Conservation (phyloP, 306 rosid genomes). For the Bauhinia variegata region DNA sequence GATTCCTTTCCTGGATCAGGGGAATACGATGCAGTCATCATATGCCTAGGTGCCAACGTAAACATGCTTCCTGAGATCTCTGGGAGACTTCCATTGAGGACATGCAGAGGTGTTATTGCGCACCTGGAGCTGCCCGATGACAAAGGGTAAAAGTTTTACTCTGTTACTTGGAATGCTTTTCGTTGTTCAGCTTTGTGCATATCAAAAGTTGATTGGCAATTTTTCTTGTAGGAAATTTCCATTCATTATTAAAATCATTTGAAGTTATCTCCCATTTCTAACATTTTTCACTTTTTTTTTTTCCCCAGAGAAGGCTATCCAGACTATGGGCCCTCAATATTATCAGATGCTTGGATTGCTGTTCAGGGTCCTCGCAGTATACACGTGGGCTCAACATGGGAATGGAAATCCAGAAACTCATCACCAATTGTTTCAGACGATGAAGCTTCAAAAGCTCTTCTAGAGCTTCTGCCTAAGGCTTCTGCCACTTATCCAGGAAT, state of each 20-base stretch:
- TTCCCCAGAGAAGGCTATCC: conserved; percentile 68
- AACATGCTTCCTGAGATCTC: conserved; percentile 80
- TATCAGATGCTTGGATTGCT: conserved; percentile 91
- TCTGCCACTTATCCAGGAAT: conserved; percentile 64
- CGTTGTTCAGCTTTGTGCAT: neutral
- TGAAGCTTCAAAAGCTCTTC: conserved; percentile 67
- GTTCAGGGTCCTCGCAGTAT: conserved; percentile 66
- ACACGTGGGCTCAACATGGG: conserved; percentile 88
- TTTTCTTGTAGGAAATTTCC: neutral
- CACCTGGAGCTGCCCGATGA: conserved; percentile 66
- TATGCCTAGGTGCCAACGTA: conserved; percentile 87
- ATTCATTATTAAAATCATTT: conserved; percentile 1
- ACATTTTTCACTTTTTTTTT: conserved; percentile 9
- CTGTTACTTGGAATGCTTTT: neutral
- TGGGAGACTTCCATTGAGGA: conserved; percentile 89
- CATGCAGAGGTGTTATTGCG: conserved; percentile 87
- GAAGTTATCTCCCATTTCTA: conserved; percentile 1
- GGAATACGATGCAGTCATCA: conserved; percentile 74
- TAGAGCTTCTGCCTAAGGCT: conserved; percentile 78
- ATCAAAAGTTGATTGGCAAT: neutral
- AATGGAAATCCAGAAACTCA: conserved; percentile 81
- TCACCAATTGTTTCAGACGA: conserved; percentile 60
- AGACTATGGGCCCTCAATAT: conserved; percentile 66
- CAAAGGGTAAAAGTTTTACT: conserved; percentile 48
- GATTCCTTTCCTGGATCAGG: conserved; percentile 43